Evolutionary conservation across 768 basidiomycete species (phyloP).

Genomic region (Botryobasidium botryosum): DNA sequence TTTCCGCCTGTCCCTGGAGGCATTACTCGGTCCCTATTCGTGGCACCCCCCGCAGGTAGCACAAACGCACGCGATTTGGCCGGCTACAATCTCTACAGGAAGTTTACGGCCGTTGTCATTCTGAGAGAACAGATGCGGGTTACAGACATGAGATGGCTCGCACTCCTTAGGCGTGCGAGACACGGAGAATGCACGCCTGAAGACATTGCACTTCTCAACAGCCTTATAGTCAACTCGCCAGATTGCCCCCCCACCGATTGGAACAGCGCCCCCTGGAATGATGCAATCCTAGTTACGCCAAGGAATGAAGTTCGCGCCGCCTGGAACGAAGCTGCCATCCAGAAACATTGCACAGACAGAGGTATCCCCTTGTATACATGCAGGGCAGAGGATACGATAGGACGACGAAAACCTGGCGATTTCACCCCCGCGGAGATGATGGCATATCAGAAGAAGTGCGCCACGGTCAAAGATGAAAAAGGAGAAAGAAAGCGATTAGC

Average conservation of each 20-base stretch:
- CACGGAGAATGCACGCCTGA: not conserved
- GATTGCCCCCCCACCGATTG: not conserved
- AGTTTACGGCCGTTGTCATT: not conserved
- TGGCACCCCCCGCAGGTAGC: not conserved
- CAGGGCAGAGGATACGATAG: slow-evolving; percentile 1
- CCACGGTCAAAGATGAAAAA: too few species aligned
- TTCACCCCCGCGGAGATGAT: too few species aligned
- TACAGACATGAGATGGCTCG: not conserved
- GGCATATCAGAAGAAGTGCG: slow-evolving; percentile 5
- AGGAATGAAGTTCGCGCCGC: slow-evolving; percentile 1
- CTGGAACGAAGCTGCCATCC: slow-evolving; percentile 5
- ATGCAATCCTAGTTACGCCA: slow-evolving; percentile 4
- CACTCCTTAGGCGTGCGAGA: not conserved
- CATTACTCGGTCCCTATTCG: not conserved
- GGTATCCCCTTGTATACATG: not conserved
- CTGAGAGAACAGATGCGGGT: slow-evolving; percentile 6
- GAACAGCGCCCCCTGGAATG: not conserved
- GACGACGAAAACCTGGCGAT: not conserved
- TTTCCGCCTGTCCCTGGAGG: not conserved
- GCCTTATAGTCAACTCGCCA: too few species aligned
- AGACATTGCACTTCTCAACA: not conserved
- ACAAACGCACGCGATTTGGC: not conserved
- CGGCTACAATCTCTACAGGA: not conserved
- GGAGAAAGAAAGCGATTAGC: slow-evolving; percentile 9
- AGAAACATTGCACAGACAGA: not conserved